These are phyloP conservation scores for Penicillium salamii DNA, from an alignment of 495 filamentous ascomycete species.

Conservation along the genomic window DNA sequence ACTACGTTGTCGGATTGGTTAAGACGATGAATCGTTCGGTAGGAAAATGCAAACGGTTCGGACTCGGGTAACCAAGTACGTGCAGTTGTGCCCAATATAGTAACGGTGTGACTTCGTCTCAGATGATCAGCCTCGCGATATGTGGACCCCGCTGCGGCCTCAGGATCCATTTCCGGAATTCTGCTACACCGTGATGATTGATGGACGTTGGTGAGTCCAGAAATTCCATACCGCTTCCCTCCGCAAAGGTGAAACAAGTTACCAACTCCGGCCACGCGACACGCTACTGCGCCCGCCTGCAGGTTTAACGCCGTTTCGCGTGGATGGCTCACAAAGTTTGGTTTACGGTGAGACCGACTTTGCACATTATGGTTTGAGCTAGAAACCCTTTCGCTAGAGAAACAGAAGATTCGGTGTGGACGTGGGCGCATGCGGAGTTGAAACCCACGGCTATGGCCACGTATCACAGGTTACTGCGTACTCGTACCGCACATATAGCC, in stretches of 20 bases:
- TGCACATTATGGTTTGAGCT: constrained; percentile 1
- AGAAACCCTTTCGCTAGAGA: not conserved
- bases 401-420: constrained; percentile 6
- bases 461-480: not conserved
- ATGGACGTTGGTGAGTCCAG: no score
- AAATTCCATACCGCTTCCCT: not conserved
- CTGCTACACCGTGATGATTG: no score
- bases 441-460: not conserved
- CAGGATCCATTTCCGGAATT: no score
- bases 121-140: constrained; percentile 8
- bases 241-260: constrained; percentile 19
- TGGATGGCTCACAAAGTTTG: constrained; percentile 24
- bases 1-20: no score
- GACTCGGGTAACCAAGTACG: not conserved
- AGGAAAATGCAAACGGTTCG: not conserved
- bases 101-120: not conserved
- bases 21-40: not conserved
- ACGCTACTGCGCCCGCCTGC: constrained; percentile 17
- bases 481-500: not conserved
- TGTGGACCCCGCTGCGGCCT: not conserved
- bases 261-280: constrained; percentile 24
- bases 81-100: not conserved
- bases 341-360: constrained; percentile 4
- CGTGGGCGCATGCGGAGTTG: no score
- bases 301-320: constrained; percentile 14